Base-by-base conservation (phyloP, 305 asterid species). In the Fraxinus platypoda region DNA sequence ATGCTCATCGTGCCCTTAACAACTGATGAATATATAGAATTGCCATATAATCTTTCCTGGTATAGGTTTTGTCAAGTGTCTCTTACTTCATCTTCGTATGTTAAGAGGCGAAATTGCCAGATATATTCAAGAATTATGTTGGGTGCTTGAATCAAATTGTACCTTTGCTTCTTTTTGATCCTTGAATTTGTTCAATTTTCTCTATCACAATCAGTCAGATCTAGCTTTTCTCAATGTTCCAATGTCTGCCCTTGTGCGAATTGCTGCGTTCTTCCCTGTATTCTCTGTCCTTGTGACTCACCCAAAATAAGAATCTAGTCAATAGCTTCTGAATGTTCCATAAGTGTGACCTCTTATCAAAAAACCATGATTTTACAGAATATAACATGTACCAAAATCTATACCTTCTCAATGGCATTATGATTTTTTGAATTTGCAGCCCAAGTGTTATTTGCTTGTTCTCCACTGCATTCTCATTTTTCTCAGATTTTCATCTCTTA, bases 401-500 rank as follows among this genome's bases (percentile, higher is more conserved):
- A 77, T 72, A 34, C 30, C 81, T 62, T 68, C 59, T 23, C 59
- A 9, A 72, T 35, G 54, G n/a, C 64, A 12, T 75, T 70, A 13
- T 80, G 31, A 80, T 7, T 75, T 76, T 73, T 68, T 81, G 62
- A 46, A 70, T 79, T 7, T 81, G 46, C 62, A 77, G 79, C 33
- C 28, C 6, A 49, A 4, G 74, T 28, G 77, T 66, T 59, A 76
- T 76, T 52, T 84, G 81, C 43, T 64, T 73, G 33, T 28, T 25
- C 46, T 25, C 57, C 52, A 66, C 37, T 79, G 23, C 23, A 26
- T 78, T 49, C 78, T 54, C 52, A 19, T 76, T 73, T 82, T 66
- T 64, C 70, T 79, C 28, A 23, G 13, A 34, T 33, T 83, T 75
- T 72, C 68, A 80, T 79, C 70, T 82, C 68, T 74, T 81, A 41